These are phyloP conservation scores for Symmetrospora coprosmae DNA, from an alignment of 768 basidiomycete genomes.

Conservation along the genomic window DNA sequence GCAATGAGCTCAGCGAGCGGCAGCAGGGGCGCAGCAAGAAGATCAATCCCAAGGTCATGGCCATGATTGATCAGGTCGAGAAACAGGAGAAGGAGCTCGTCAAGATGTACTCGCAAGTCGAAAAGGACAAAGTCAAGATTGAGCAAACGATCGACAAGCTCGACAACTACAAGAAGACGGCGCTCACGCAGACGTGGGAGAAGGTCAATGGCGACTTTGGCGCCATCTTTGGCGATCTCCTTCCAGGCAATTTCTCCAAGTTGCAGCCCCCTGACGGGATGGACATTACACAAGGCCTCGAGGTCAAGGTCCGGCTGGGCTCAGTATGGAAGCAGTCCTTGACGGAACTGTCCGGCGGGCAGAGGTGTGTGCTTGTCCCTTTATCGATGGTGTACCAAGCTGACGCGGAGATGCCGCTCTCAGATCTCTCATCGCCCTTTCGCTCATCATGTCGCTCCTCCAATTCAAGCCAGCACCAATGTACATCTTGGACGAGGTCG, in stretches of 20 bases:
- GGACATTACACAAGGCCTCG: slow-evolving; percentile 85
- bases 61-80: slow-evolving; percentile 94
- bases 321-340: slow-evolving; percentile 94
- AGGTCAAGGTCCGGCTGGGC: slow-evolving; percentile 91
- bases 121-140: slow-evolving; percentile 88
- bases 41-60: slow-evolving; percentile 85
- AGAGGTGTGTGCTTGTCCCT: slow-evolving; percentile 47
- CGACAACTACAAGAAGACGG: slow-evolving; percentile 84
- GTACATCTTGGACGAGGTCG: slow-evolving; percentile 99
- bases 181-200: slow-evolving; percentile 85
- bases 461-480: slow-evolving; percentile 98
- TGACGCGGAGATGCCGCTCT: not conserved
- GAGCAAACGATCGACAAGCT: slow-evolving; percentile 84
- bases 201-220: slow-evolving; percentile 96
- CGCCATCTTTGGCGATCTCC: slow-evolving; percentile 79
- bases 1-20: slow-evolving; percentile 56
- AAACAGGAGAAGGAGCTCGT: slow-evolving; percentile 74
- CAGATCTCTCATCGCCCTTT: slow-evolving; percentile 92
- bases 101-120: slow-evolving; percentile 73
- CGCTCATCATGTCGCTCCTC: slow-evolving; percentile 95
- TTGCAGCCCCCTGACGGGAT: slow-evolving; percentile 83
- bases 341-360: slow-evolving; percentile 92
- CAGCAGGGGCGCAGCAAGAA: slow-evolving; percentile 87
- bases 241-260: slow-evolving; percentile 93
- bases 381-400: slow-evolving; percentile 1